phyloP scores from a whole-genome alignment of 1,284 basidiomycete genomes.

The Polyporus tsugae region DNA sequence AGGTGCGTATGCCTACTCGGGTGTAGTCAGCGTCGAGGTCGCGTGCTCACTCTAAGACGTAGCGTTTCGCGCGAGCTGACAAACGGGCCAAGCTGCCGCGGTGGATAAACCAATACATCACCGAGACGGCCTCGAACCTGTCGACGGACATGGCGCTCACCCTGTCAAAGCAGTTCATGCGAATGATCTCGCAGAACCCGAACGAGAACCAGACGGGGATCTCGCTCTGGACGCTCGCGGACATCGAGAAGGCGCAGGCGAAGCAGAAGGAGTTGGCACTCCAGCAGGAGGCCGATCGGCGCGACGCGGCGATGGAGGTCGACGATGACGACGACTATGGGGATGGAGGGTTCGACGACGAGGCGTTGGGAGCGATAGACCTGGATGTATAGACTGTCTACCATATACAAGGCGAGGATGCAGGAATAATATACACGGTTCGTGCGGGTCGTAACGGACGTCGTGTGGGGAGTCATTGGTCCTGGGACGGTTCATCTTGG shows the following conservation, averaged over 20 bases:
- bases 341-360: conserved; percentile 78
- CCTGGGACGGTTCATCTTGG: background rate
- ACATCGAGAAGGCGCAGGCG: conserved; percentile 83
- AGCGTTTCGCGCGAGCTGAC: conserved; percentile 97
- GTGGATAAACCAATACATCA: conserved; percentile 99
- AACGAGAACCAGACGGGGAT: conserved; percentile 96
- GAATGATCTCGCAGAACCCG: conserved; percentile 96
- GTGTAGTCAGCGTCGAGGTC: background rate
- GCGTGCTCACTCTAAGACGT: conserved; percentile 21
- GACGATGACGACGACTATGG: conserved; percentile 60
- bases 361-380: conserved; percentile 69
- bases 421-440: conserved; percentile 22
- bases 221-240: conserved; percentile 92
- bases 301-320: conserved; percentile 41
- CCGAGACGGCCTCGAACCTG: conserved; percentile 95
- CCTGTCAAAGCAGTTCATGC: conserved; percentile 96
- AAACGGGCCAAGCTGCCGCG: conserved; percentile 97
- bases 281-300: conserved; percentile 51
- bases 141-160: conserved; percentile 99
- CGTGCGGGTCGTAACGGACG: conserved; percentile 16
- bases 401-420: conserved; percentile 25
- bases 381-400: conserved; percentile 45
- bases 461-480: background rate
- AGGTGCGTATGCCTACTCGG: conserved; percentile 53
- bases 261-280: conserved; percentile 70